Evolutionary conservation across 805 yeast genomes (phyloP), one percentile per base, ranked within the genome.

Genomic region (Ogataea paraovalis): DNA sequence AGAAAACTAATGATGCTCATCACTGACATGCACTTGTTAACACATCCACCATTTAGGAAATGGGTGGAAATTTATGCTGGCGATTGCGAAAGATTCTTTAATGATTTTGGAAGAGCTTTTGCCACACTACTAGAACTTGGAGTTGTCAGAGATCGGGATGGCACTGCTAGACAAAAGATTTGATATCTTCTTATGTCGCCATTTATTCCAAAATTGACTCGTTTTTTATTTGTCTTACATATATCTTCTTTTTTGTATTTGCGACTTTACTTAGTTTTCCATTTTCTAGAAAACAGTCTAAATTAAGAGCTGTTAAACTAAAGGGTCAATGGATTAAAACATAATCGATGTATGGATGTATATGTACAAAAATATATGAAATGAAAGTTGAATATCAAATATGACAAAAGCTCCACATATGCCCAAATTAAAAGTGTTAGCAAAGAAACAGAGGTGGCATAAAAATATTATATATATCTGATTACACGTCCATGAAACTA

Each of bases 1-100:
- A 61, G 63, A 21, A 49, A 50, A 1, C 75, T 86, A 55, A 88
- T 89, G 96, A 89, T 89, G 96, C 68, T 89, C 45, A 89, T 87
- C 25, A 82, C 95, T 12, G 96, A 89, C 61, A 74, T 82, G 75
- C 81, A 87, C 14, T 32, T 66, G 42, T 61, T 79, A n/a, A 69
- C 77, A 55, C 91, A 85, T 65, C 74, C 80, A 3, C 70, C 66
- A 42, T 87, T 82, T 64, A 67, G 69, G 50, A 66, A 69, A 46
- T 80, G 83, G 78, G 91, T 84, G 14, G 75, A 81, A 56, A 67
- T 68, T 47, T 89, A 82, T 66, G 91, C 95, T 22, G 69, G 71
- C 25, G 85, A 87, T 64, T 79, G 81, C 61, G 76, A 73, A 14
- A 57, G 65, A 20, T 89, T 83, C 69, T 81, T 79, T 61, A 65